Evolutionary conservation across 202 grass and related monocot genomes (phyloP).

Genomic region (Schoenoplectus tabernaemontani): DNA sequence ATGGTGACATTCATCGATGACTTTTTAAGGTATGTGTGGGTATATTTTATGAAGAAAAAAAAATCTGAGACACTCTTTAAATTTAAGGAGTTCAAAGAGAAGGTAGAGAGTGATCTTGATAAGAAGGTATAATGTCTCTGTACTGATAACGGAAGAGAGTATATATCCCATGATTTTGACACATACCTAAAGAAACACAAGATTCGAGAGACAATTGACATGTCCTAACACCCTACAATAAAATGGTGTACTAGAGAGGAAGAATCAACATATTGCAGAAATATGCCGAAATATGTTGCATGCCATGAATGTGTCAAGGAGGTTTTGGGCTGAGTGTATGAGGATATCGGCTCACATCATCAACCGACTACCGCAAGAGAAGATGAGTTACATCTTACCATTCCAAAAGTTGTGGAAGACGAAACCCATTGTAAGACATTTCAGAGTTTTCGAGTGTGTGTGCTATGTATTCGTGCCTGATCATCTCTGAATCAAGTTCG

Average conservation of each 20-base stretch:
- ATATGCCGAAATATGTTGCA: background rate
- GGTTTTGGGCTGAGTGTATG: constrained; percentile 23
- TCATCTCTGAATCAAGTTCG: constrained; percentile 2
- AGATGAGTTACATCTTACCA: background rate
- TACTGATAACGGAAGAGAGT: background rate
- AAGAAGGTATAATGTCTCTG: background rate
- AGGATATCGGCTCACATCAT: constrained; percentile 2
- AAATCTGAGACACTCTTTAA: too few relatives aligned
- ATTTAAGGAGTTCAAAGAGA: background rate
- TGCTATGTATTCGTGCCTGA: constrained; percentile 12
- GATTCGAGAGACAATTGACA: background rate
- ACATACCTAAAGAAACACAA: background rate
- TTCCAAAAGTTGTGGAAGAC: background rate
- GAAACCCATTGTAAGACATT: background rate
- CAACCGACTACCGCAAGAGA: constrained; percentile 7
- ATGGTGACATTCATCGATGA: background rate
- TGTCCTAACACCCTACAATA: background rate
- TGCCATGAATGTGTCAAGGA: constrained; percentile 7
- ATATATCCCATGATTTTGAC: background rate
- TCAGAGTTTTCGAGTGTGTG: background rate
- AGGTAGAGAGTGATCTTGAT: background rate
- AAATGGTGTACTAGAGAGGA: background rate
- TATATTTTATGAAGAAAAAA: background rate
- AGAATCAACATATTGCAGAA: background rate
- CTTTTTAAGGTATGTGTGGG: background rate